Evolutionary conservation across 225 moss, liverwort and hornwort genomes (phyloP), one percentile per base, ranked within the genome.

Genomic region (Antitrichia curtipendula): DNA sequence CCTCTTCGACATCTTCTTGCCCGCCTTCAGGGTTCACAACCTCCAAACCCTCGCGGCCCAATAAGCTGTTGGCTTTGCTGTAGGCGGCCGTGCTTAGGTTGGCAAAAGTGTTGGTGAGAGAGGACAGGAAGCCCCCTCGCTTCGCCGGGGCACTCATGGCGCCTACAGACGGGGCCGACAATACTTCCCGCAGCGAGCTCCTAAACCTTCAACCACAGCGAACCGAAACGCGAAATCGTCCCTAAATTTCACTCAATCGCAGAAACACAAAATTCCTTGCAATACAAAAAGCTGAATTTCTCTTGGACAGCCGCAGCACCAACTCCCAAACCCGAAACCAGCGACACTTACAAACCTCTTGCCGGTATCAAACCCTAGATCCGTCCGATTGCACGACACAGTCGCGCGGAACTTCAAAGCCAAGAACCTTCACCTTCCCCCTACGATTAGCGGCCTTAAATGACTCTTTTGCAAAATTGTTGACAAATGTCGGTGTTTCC

Each of bases 11-110:
- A 92, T 99, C 99, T 75, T 96, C 99, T 81, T 96, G 95, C 82
- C 95, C 97, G 11, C 99, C 99, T 70, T 99, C 99, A 4, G 99
- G 99, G 76, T 99, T 97, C 63, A 99, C 91, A 36, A 99, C 99
- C 85, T 99, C 99, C 92, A 99, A 83, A 52, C 95, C 99, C 89
- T 99, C 96, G 27, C 94, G 90, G 11, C 99, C 96, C 76, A 97
- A 93, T 69, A 96, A 90, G 85, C 96, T 96, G 85, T 85, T 96
- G 29, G 96, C 97, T 90, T 89, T 96, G 83, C 89, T 92, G 82
- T 92, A 92, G 5, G 96, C 96, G 62, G 95, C 94, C 81, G 92
- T 96, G 20, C 96, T 92, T 43, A 99, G 91, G 95, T 89, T 93
- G 90, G 95, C 96, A 75, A 99, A 91, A 50, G 95, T 90, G 81